Evolutionary conservation across 768 basidiomycete species (phyloP), one percentile per base, ranked within the genome.

Genomic region (Mycena floridula): DNA sequence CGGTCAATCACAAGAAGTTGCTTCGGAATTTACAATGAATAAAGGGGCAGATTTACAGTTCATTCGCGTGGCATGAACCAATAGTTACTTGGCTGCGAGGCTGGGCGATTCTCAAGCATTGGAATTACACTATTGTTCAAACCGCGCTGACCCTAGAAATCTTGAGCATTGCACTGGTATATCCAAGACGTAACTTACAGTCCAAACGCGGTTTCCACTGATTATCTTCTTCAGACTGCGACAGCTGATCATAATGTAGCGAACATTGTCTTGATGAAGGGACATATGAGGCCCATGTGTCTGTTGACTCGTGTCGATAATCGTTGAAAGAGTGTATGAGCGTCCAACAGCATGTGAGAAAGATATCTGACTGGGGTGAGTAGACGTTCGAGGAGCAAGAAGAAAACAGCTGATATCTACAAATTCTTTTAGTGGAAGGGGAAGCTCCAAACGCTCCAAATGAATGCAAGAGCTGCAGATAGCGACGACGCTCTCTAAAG

Each of bases 201-300:
- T 74, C 80, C 81, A 83, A 9, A 74, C 55, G 28, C 78, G 64
- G 15, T 68, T 67, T 46, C 70, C 72, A 16, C 69, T 72, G 11
- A 79, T 62, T 35, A 83, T 62, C 43, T 65, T 73, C 36, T 58
- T 61, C 37, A 85, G 58, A 18, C 52, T 63, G 2, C 59, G 63
- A 20, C 70, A 66, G 3, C 52, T 48, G 24, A 54, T 52, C 62
- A 77, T 72, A 59, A 82, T 61, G 27, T 61, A 43, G 8, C 56
- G 58, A 18, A 69, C 68, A 25, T 65, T 67, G 9, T 66, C 62
- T 25, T 55, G 59, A 37, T 54, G 61, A 16, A 79, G 61, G 8
- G 63, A 59, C 7, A 65, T 59, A 41, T 61, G 65, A 26, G 69
- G 58, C 40, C 67, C 57, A 53, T 74, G 70, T 25, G 69, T 49